Conservation (phyloP, 805 yeast genomes). For the Myxozyma nipponensis region DNA sequence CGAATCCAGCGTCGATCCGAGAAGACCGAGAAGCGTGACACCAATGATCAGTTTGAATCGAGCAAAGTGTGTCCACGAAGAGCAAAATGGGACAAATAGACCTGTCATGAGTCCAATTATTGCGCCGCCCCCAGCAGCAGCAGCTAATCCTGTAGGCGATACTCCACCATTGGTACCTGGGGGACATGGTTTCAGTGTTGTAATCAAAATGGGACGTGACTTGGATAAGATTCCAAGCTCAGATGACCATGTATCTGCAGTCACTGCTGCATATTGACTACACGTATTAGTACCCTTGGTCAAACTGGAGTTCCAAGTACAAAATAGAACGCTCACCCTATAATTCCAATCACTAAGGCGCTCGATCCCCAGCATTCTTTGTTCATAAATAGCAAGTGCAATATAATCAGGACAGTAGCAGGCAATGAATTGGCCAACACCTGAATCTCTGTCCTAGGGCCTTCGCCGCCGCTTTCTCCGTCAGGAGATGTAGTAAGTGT, state of each 20-base stretch:
- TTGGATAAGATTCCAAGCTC: constrained; percentile 45
- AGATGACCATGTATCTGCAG: constrained; percentile 48
- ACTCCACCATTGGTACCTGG: constrained; percentile 50
- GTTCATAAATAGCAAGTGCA: constrained; percentile 20
- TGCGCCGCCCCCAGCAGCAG: constrained; percentile 40
- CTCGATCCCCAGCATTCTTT: constrained; percentile 7
- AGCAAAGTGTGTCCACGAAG: constrained; percentile 16
- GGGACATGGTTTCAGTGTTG: constrained; percentile 43
- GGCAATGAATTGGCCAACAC: constrained; percentile 43
- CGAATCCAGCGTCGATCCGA: constrained; percentile 44
- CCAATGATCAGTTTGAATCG: constrained; percentile 31
- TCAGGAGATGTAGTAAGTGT: constrained; percentile 35
- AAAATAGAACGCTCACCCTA: constrained; percentile 23
- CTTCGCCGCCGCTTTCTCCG: constrained; percentile 29
- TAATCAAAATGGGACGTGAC: constrained; percentile 41
- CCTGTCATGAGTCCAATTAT: constrained; percentile 37
- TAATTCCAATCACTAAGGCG: constrained; percentile 32
- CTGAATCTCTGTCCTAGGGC: constrained; percentile 42
- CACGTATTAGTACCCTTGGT: background rate
- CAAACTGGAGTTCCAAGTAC: too few species aligned
- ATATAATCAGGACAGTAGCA: constrained; percentile 39
- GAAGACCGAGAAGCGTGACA: constrained; percentile 37
- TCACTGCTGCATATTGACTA: constrained; percentile 44
- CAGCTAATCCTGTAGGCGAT: constrained; percentile 38
- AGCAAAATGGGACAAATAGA: constrained; percentile 30